Evolutionary conservation across 116 monocot species (phyloP).

Genomic region (Phalaenopsis hybrid): DNA sequence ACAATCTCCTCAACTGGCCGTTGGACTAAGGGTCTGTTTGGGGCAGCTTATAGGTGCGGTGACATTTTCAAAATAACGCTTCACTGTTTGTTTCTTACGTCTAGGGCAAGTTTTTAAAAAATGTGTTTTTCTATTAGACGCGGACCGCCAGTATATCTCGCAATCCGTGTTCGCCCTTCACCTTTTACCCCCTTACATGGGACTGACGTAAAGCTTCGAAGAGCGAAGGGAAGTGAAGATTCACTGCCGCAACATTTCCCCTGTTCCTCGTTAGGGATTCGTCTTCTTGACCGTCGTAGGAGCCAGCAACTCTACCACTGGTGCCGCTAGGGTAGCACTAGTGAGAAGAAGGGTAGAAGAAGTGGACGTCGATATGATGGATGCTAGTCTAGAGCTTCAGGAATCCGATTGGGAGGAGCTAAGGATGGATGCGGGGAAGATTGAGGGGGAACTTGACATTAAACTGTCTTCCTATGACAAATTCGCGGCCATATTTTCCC

Average conservation of each 20-base stretch:
- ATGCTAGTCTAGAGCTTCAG: constrained; percentile 51
- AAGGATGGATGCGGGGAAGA: constrained; percentile 55
- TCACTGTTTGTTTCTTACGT: too few relatives aligned
- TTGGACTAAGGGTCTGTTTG: too few relatives aligned
- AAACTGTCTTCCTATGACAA: constrained; percentile 98
- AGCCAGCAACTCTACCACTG: neutral
- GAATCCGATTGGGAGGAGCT: constrained; percentile 51
- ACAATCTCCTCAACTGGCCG: too few relatives aligned
- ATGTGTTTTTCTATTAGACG: too few relatives aligned
- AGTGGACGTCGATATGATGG: constrained; percentile 23
- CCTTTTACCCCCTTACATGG: too few relatives aligned
- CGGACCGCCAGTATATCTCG: too few relatives aligned
- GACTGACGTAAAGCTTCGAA: neutral
- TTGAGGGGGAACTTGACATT: constrained; percentile 88
- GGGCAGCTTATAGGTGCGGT: too few relatives aligned
- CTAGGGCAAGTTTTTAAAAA: too few relatives aligned
- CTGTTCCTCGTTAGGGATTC: neutral
- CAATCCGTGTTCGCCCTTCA: too few relatives aligned
- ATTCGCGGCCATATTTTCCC: constrained; percentile 61
- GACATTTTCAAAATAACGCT: too few relatives aligned
- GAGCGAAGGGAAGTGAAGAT: neutral
- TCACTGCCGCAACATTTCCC: neutral
- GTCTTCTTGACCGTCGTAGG: neutral
- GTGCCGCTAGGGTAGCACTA: neutral
- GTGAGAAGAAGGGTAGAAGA: neutral